Base-by-base conservation (phyloP, 2,329 filamentous ascomycete species). In the Pseudogymnoascus sp. region DNA sequence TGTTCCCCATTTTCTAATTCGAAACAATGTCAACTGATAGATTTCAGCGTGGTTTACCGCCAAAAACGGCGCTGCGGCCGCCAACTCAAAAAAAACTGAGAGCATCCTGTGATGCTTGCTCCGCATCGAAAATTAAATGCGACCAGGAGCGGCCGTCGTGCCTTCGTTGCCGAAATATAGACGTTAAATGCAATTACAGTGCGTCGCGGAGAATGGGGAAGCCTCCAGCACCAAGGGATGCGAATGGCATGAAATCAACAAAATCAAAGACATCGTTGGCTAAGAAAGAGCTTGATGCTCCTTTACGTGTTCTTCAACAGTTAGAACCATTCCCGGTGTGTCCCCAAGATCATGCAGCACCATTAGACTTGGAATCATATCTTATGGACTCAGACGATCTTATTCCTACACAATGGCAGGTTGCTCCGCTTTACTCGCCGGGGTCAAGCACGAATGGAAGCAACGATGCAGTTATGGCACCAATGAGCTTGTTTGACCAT, bases 81-180 rank as follows among this genome's bases (percentile, higher is more conserved):
- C 48, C 29, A 21, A 33, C 29, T 13, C 48, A 55, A 55, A 55
- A 55, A 55, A 55, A 55, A 29, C 15, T 55, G 29, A 33, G 48
- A 35, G 33, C 29, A 21, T 55, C 48, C 5, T 55, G 48, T 13
- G 48, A 55, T 35, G 48, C 48, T 33, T 55, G 48, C 29, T 55
- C 48, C 3, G 29, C 48, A 55, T 55, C 48, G 21, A 55, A 55
- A 55, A 21, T 55, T 18, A 55, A 55, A 55, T 55, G 48, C 29
- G 10, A 55, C 27, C 48, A 55, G 18, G 48, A 55, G 15, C 33
- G 48, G 15, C 48, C 48, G 5, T 55, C 48, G 21, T 55, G 48
- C 29, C 27, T 55, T 10, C 48, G 48, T 21, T 55, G 48, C 29
- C 29, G 48, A 33, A 55, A 18, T 10, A 55, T 55, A 33, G 29